These are phyloP conservation scores for Metrosideros polymorpha DNA, from an alignment of 441 rosid genomes.

Conservation along the genomic window DNA sequence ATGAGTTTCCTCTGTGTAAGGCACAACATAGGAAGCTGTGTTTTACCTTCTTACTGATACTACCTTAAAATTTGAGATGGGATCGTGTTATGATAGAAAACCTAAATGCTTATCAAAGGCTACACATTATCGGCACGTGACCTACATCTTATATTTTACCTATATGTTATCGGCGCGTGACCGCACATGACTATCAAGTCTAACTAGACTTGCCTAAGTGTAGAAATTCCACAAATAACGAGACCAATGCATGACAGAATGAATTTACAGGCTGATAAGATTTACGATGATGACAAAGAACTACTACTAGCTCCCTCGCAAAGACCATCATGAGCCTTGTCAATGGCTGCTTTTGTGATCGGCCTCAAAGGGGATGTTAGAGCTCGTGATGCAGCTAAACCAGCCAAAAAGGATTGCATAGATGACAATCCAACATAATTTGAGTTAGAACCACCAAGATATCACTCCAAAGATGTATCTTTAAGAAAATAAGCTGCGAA, in stretches of 20 bases:
- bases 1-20: no score
- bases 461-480: no score
- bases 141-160: no score
- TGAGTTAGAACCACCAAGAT: not conserved
- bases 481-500: not conserved
- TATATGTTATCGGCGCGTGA: no score
- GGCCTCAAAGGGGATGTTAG: conserved; percentile 60
- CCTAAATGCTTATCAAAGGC: no score
- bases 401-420: conserved; percentile 60
- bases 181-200: no score
- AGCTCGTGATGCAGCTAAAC: conserved; percentile 69
- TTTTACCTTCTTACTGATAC: no score
- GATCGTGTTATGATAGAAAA: no score
- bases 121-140: no score
- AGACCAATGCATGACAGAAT: not conserved
- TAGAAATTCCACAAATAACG: no score
- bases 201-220: not conserved
- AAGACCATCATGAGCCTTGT: conserved; percentile 31
- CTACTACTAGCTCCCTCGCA: conserved; percentile 54
- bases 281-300: not conserved
- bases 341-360: conserved; percentile 58
- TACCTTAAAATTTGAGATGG: no score
- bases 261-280: not conserved
- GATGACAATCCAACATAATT: not conserved
- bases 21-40: no score